Evolutionary conservation across 805 yeast species (phyloP), one percentile per base, ranked within the genome.

Genomic region (Ogataea neopini): DNA sequence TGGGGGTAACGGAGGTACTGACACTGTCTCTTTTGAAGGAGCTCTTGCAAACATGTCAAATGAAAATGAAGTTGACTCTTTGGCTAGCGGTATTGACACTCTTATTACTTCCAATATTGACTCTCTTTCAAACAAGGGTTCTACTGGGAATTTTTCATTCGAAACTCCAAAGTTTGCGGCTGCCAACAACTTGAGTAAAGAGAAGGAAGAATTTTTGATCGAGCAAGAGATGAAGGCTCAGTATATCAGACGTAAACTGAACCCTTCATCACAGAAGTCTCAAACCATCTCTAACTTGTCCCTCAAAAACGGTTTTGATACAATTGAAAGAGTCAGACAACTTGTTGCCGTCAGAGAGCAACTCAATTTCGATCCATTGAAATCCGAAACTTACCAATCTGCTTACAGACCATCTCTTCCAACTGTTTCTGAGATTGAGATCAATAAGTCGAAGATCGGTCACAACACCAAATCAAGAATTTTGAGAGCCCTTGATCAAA

Each of bases 401-500:
- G 9, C n/a, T 5, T 55, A 49, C 29, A 43, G 49, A 23, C 44
- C 48, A 20, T 33, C 34, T 5, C 35, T 46, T 5, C 28, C 42
- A 2, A 36, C 52, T 4, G 36, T 18, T 10, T 47, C 57, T 0
- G 62, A 63, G 30, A 40, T 64, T 6, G 65, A 63, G 32, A 28
- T 60, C 6, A 38, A 50, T 23, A 64, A 63, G 46, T 59, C 61
- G 26, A 57, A 62, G 33, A 37, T 63, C 40, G 66, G 59, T 7
- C 60, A 51, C 51, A 57, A 56, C 38, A 26, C 60, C 8, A 57
- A 57, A 39, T 62, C 67, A 5, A 56, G 68, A 52, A 26, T 62
- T 11, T 43, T 64, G 38, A 57, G 61, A 48, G 68, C 68, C 1
- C 33, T 63, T 14, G 61, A 60, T 26, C 60, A 55, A 44, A 38